phyloP scores from a whole-genome alignment of 2,329 filamentous ascomycete species.

The Cladophialophora exuberans region DNA sequence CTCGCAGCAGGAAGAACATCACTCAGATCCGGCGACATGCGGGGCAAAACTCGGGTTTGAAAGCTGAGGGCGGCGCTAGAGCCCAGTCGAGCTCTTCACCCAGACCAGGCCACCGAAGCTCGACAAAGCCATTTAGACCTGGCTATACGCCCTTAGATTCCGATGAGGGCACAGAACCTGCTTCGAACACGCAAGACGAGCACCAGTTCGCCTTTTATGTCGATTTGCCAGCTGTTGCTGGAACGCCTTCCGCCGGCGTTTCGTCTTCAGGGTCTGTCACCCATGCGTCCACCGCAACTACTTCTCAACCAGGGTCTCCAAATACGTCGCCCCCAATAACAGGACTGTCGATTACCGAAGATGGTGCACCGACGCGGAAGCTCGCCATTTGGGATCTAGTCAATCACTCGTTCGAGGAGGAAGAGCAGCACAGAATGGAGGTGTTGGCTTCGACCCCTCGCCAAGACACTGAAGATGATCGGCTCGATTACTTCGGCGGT shows the following conservation, averaged over 20 bases:
- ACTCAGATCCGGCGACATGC: constrained; percentile 27
- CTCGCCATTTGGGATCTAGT: constrained; percentile 19
- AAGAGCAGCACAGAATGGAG: constrained; percentile 9
- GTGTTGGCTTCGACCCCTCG: constrained; percentile 2
- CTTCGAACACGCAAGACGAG: background rate
- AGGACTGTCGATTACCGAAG: background rate
- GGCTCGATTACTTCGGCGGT: constrained; percentile 6
- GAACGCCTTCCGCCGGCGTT: too few relatives aligned
- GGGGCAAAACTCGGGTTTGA: constrained; percentile 18
- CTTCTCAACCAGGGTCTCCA: background rate
- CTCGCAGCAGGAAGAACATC: constrained; percentile 24
- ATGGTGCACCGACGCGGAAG: constrained; percentile 3
- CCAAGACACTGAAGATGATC: constrained; percentile 9
- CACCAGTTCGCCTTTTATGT: background rate
- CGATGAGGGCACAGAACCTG: background rate
- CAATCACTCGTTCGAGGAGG: constrained; percentile 15
- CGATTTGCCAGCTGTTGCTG: too few relatives aligned
- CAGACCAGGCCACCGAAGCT: background rate
- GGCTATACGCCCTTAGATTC: background rate
- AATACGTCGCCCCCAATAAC: background rate
- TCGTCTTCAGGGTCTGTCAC: too few relatives aligned
- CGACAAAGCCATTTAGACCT: constrained; percentile 2
- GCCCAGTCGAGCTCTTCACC: constrained; percentile 5
- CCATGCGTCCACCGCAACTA: background rate
- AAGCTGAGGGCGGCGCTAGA: constrained; percentile 5